A percentile compares a stretch with the other conserved stretches of the same genome.
Evolutionary conservation across 192 early-diverging fungal genomes (phyloP).

Genomic region (Coemansia sp.): DNA sequence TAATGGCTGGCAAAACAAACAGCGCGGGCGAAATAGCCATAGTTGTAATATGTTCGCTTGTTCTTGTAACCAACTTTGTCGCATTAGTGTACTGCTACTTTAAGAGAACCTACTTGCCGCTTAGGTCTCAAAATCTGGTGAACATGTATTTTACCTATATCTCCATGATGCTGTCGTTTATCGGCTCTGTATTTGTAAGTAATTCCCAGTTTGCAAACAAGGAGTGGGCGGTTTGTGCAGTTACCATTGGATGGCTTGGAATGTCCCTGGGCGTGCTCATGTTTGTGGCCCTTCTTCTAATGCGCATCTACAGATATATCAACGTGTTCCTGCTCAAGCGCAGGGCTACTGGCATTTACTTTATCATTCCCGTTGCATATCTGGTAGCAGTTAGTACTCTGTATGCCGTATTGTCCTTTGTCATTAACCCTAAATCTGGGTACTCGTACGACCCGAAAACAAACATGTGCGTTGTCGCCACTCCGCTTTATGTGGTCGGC

Average conservation of each 20-base stretch:
- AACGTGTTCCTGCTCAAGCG: slow-evolving; percentile 38
- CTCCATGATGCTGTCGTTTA: slow-evolving; percentile 41
- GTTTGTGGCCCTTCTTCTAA: slow-evolving; percentile 36
- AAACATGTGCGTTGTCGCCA: slow-evolving; percentile 24
- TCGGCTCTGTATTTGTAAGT: slow-evolving; percentile 23
- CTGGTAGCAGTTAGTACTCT: slow-evolving; percentile 11
- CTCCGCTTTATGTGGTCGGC: slow-evolving; percentile 31
- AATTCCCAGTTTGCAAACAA: slow-evolving; percentile 18
- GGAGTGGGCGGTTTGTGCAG: slow-evolving; percentile 37
- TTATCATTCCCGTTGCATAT: slow-evolving; percentile 26
- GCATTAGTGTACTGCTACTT: slow-evolving; percentile 28
- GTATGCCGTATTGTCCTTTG: slow-evolving; percentile 32
- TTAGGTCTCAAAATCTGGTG: slow-evolving; percentile 32
- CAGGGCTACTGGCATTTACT: slow-evolving; percentile 28
- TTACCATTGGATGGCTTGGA: slow-evolving; percentile 41
- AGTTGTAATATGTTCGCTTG: slow-evolving; percentile 31
- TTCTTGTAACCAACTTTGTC: slow-evolving; percentile 24
- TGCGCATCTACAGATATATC: slow-evolving; percentile 43
- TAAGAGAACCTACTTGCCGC: slow-evolving; percentile 40
- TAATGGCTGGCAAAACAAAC: slow-evolving; percentile 10
- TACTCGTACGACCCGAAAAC: slow-evolving; percentile 25
- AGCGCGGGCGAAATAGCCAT: slow-evolving; percentile 31
- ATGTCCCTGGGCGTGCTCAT: slow-evolving; percentile 39
- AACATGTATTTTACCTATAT: slow-evolving; percentile 46
- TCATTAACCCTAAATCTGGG: slow-evolving; percentile 16